Conservation (phyloP, 2,329 filamentous ascomycete species). For the Metarhizium guizhouense region DNA sequence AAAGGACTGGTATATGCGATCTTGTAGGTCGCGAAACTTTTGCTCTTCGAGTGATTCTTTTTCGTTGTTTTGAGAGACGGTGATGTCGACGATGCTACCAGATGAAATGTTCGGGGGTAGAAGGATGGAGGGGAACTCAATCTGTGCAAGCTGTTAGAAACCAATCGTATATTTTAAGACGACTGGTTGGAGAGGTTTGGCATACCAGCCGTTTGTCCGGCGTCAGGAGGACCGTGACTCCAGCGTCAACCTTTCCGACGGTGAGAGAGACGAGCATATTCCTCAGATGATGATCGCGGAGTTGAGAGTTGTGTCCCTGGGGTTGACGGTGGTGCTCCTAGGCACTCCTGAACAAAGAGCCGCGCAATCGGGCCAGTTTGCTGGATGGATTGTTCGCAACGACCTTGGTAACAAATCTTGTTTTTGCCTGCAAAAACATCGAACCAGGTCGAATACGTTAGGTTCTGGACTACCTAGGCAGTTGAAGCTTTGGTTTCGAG, state of each 20-base stretch:
- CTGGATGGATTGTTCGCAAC: not conserved
- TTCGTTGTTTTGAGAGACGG: slow-evolving; percentile 74
- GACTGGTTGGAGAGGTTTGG: slow-evolving; percentile 8
- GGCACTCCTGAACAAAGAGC: not conserved
- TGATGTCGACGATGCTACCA: slow-evolving; percentile 96
- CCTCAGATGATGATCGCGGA: not conserved
- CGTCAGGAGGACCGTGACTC: slow-evolving; percentile 92
- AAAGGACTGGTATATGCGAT: slow-evolving; percentile 78
- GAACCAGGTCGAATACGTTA: no score
- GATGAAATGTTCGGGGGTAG: slow-evolving; percentile 91
- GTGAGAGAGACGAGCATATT: slow-evolving; percentile 92
- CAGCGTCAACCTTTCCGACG: slow-evolving; percentile 98
- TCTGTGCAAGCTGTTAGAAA: slow-evolving; percentile 43
- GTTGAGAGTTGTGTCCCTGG: not conserved
- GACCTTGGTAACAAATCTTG: not conserved
- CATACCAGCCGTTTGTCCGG: slow-evolving; percentile 92
- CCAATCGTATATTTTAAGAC: not conserved
- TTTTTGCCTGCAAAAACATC: not conserved
- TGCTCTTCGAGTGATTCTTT: slow-evolving; percentile 69
- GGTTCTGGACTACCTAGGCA: no score
- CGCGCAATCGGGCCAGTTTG: not conserved
- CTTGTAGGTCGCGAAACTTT: slow-evolving; percentile 77
- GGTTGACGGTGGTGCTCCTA: not conserved
- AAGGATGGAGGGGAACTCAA: slow-evolving; percentile 96
- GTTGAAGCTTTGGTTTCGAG: not conserved